A percentile compares a stretch with the other conserved stretches of the same genome.
Conservation (phyloP, 2,329 filamentous ascomycete genomes). For the Epichloe baconii region DNA sequence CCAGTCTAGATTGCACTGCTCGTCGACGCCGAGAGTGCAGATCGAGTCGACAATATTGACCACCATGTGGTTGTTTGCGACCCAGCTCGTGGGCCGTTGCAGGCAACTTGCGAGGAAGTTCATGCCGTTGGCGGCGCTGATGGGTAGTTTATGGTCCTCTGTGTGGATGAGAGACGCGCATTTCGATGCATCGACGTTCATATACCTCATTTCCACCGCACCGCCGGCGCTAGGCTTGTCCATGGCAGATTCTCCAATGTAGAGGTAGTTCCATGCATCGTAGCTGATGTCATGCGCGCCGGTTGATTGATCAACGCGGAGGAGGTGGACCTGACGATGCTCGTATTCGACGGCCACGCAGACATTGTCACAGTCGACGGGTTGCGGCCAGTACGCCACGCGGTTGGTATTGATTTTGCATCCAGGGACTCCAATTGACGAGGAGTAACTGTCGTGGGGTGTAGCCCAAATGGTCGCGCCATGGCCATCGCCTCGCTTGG, state of each 20-base stretch:
- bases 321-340: constrained; percentile 41
- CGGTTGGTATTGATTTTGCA: constrained; percentile 49
- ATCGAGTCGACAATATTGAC: constrained; percentile 39
- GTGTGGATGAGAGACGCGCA: constrained; percentile 37
- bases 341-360: constrained; percentile 39
- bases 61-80: constrained; percentile 32
- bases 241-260: constrained; percentile 32
- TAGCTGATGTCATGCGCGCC: constrained; percentile 47
- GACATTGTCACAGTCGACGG: constrained; percentile 40
- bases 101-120: constrained; percentile 37
- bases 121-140: constrained; percentile 38
- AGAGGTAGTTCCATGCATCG: constrained; percentile 50
- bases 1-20: constrained; percentile 32
- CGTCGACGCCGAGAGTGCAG: constrained; percentile 33
- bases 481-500: constrained; percentile 6
- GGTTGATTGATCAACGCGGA: constrained; percentile 43
- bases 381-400: constrained; percentile 46
- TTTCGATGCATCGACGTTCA: constrained; percentile 28
- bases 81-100: constrained; percentile 28
- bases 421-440: constrained; percentile 45
- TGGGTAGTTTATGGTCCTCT: constrained; percentile 23
- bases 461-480: constrained; percentile 24
- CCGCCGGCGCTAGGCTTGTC: constrained; percentile 34
- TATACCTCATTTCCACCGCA: constrained; percentile 32
- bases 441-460: constrained; percentile 44